Base-by-base conservation (phyloP, 2,329 filamentous ascomycete species). In the Botrytis aclada region DNA sequence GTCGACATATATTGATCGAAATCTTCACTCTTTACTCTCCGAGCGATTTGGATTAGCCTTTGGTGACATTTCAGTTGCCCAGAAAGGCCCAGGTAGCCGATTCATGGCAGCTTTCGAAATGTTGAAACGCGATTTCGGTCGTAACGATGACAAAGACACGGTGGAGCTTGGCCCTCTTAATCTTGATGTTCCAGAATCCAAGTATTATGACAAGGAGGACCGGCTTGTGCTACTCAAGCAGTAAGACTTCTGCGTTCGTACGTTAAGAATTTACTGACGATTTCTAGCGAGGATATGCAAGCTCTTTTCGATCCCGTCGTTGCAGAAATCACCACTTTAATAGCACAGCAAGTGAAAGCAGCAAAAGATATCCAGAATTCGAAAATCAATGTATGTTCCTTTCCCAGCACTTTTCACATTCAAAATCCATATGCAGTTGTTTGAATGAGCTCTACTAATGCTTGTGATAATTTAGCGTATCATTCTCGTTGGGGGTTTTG, bases 291-390 rank as follows among this genome's bases (percentile, higher is more conserved):
- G 2, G 77, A 78, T 32, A 78, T 78, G 72, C 62, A 76, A 32
- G 62, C 4, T 6, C 72, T 79, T 37, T 78, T 79, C n/a, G 77
- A 78, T 69, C 77, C 77, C 4, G 77, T 78, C 34, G 43, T 78
- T 9, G 4, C 41, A 2, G 64, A 77, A 25, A 76, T 79, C 20
- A 75, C 41, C 39, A 74, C 25, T 34, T 72, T 79, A 43, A 45
- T 79, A 3, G 20, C 41, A 18, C 63, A 77, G 29, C 78, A 78
- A 74, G 74, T 77, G 5, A 51, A 74, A 7, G 72, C 71, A 41
- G 75, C 71, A 61, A 75, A 67, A 8, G 41, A 41, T 22, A 63
- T 70, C 4, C 67, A 71, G 37, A 66, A 70, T 32, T 63, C 73
- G 4, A 71, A 16, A 3, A 76, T 78, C 34, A 67, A 78, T 66